Percentiles rank a stretch among this genome's conserved stretches.
Evolutionary conservation across 305 asterid species (phyloP).

Genomic region (Fraxinus baroniana): DNA sequence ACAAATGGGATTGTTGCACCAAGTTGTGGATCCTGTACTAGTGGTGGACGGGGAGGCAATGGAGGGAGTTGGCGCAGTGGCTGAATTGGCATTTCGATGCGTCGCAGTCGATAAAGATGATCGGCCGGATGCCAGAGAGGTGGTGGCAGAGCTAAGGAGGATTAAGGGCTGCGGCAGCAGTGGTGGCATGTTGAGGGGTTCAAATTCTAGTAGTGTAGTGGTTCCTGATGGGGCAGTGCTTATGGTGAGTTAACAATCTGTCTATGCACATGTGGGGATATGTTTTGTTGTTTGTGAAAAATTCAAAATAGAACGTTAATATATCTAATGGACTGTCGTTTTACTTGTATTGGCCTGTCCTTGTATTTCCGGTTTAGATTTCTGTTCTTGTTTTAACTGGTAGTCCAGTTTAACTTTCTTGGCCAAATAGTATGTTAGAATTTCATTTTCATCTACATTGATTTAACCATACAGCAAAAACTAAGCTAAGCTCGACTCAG

Average conservation of each 20-base stretch:
- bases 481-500: neutral
- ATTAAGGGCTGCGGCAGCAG: constrained; percentile 42
- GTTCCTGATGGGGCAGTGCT: constrained; percentile 65
- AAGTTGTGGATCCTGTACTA: constrained; percentile 75
- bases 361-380: neutral
- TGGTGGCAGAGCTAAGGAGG: constrained; percentile 67
- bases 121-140: constrained; percentile 80
- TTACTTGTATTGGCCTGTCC: neutral
- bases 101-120: constrained; percentile 85
- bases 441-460: neutral
- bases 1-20: constrained; percentile 78
- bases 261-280: constrained; percentile 21
- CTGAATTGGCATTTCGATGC: constrained; percentile 82
- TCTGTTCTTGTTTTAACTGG: neutral
- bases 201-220: constrained; percentile 60
- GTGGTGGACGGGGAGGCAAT: constrained; percentile 57
- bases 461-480: neutral
- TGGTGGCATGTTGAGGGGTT: constrained; percentile 42
- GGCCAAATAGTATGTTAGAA: neutral
- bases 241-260: constrained; percentile 23
- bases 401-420: neutral
- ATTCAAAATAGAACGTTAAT: constrained; percentile 19
- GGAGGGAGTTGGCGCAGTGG: constrained; percentile 71
- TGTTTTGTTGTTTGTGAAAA: constrained; percentile 23
- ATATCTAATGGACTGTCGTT: neutral